phyloP scores from a whole-genome alignment of 2,329 filamentous ascomycete genomes.

The Elsinoe arachidis region DNA sequence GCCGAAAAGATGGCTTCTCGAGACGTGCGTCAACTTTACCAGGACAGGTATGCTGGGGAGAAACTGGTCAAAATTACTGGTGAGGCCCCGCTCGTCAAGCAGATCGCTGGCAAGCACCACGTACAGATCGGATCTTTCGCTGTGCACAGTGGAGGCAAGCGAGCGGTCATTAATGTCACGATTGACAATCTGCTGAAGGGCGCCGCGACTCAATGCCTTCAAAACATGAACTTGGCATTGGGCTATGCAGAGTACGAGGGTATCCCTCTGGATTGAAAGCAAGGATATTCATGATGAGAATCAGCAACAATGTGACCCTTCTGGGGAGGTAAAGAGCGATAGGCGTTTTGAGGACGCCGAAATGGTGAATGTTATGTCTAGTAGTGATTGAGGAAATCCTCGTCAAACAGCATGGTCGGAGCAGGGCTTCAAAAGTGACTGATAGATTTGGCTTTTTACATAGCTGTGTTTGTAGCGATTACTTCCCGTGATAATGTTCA shows the following conservation, averaged over 20 bases:
- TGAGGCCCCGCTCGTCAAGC: slow-evolving; percentile 76
- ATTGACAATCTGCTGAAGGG: slow-evolving; percentile 94
- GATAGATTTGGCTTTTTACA: not conserved
- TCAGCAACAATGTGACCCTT: not conserved
- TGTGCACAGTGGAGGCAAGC: slow-evolving; percentile 80
- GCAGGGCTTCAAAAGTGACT: not conserved
- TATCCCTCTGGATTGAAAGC: slow-evolving; percentile 53
- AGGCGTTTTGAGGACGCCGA: not conserved
- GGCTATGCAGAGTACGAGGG: slow-evolving; percentile 84
- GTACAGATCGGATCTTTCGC: slow-evolving; percentile 93
- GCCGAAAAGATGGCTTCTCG: slow-evolving; percentile 79
- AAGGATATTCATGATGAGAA: too few relatives aligned
- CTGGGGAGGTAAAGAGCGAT: not conserved
- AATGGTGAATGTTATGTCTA: not conserved
- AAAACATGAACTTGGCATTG: slow-evolving; percentile 91
- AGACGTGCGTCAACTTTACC: slow-evolving; percentile 88
- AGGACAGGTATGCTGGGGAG: slow-evolving; percentile 92
- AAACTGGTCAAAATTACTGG: slow-evolving; percentile 88
- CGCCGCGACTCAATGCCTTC: slow-evolving; percentile 83
- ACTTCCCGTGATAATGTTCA: too few relatives aligned
- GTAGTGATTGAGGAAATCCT: too few relatives aligned
- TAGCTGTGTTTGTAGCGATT: too few relatives aligned
- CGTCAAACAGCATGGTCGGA: not conserved
- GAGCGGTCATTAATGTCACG: slow-evolving; percentile 86
- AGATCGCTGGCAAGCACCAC: slow-evolving; percentile 75